phyloP scores from a whole-genome alignment of 768 basidiomycete genomes.

The Podaxis sp. region DNA sequence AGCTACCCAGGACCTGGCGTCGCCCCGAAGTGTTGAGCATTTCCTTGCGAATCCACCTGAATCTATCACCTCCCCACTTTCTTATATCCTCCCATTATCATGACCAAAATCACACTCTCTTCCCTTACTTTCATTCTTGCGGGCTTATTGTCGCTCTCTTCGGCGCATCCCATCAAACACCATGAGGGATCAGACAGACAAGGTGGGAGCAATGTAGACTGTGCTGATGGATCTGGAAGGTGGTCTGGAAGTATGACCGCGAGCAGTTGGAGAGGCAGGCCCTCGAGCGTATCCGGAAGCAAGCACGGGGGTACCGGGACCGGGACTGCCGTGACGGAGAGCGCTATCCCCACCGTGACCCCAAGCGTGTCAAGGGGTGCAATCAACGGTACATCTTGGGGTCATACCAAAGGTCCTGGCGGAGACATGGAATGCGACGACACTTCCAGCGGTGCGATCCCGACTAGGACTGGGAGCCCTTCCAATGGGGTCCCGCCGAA shows the following conservation, averaged over 20 bases:
- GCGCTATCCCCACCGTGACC: too few relatives aligned
- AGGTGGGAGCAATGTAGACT: too few relatives aligned
- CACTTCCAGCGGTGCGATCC: background rate
- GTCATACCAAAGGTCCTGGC: too few relatives aligned
- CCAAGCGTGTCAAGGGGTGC: too few relatives aligned
- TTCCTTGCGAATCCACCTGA: background rate
- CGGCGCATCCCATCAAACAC: background rate
- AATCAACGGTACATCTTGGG: too few relatives aligned
- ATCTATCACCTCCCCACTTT: background rate
- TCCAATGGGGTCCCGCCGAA: background rate
- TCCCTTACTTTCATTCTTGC: background rate
- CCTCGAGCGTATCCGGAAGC: too few relatives aligned
- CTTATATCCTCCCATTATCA: background rate
- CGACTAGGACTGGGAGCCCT: background rate
- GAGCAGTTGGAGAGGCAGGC: too few relatives aligned
- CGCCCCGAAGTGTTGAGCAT: background rate
- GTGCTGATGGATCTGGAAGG: too few relatives aligned
- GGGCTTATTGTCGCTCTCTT: background rate
- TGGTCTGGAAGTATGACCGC: too few relatives aligned
- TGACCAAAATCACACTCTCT: background rate
- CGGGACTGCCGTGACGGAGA: too few relatives aligned
- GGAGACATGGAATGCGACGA: too few relatives aligned
- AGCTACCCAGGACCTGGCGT: background rate
- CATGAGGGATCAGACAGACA: background rate
- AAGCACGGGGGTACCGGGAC: too few relatives aligned